Conservation (phyloP, 306 rosid species). For the Morella rubra region DNA sequence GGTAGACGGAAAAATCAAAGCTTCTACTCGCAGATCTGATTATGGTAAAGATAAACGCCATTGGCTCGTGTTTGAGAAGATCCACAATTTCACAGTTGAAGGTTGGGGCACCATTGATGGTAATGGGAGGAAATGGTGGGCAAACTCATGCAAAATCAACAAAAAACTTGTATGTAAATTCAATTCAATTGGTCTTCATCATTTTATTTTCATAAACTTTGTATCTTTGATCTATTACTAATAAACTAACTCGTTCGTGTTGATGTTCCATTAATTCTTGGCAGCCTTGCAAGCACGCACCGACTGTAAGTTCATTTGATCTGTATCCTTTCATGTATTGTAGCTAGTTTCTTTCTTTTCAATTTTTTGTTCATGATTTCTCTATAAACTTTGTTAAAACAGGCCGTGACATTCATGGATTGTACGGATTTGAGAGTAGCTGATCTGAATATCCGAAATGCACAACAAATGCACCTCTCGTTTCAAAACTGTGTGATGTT, state of each 20-base stretch:
- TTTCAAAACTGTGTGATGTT: constrained; percentile 54
- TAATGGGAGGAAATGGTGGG: constrained; percentile 87
- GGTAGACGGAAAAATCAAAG: constrained; percentile 69
- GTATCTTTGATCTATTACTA: too few species aligned
- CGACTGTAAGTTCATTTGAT: constrained; percentile 56
- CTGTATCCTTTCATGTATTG: not conserved
- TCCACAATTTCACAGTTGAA: constrained; percentile 45
- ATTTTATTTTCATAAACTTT: too few species aligned
- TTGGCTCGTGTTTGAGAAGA: constrained; percentile 56
- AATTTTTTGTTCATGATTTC: not conserved
- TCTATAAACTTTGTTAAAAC: constrained; percentile 3
- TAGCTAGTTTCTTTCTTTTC: not conserved
- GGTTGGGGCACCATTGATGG: constrained; percentile 77
- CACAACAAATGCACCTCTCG: constrained; percentile 74
- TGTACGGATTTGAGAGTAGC: constrained; percentile 54
- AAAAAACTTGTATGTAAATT: constrained; percentile 42
- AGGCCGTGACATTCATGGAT: constrained; percentile 69
- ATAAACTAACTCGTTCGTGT: too few species aligned
- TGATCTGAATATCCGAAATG: constrained; percentile 43
- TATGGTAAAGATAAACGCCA: constrained; percentile 36
- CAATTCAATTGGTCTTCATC: not conserved
- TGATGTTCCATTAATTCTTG: constrained; percentile 19
- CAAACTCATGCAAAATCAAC: constrained; percentile 71
- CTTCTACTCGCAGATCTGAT: constrained; percentile 51
- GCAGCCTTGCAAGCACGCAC: constrained; percentile 74